Evolutionary conservation across 108 stramenopile genomes (phyloP), one percentile per base, ranked within the genome.

Genomic region (Cyclotella choctawhatcheeana): DNA sequence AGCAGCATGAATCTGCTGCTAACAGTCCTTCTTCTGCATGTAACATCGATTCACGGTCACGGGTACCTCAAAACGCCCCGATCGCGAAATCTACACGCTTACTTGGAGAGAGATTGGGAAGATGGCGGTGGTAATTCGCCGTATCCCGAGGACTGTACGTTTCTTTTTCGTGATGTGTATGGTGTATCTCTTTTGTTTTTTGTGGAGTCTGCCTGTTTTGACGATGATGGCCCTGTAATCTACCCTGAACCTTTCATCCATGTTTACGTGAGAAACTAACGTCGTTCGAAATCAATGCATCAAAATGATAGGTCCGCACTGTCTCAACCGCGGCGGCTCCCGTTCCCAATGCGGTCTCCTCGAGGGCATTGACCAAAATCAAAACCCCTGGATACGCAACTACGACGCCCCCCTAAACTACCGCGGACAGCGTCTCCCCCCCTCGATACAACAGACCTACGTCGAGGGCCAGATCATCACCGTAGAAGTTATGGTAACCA

Each of bases 341-440:
- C 48, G 73, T 13, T 64, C 65, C 20, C 66, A 76, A 44, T 69
- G 73, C 48, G 70, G 80, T 29, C 55, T 77, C 33, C 17, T 40
- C 31, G 13, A 18, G 16, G 74, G 69, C 17, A 47, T 71, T 1
- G 58, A 71, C 0, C 45, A 45, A 45, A 50, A 21, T 13, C 34
- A 31, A 2, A 14, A 27, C 2, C 25, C 55, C 20, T 53, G 48
- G 48, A 30, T 26, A 62, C 75, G 69, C 25, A 83, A 83, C 44
- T 87, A 87, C 50, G 84, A 82, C 34, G 12, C 22, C 3, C 81
- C 80, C 27, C 18, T 59, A 16, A 84, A 84, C 21, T 31, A 43
- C 16, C 10, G 47, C 0, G 82, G 74, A 8, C 27, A 74, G 6
- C 69, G 72, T 21, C 81, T 88, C 71, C 68, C 82, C 5, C 68